Evolutionary conservation across 495 filamentous ascomycete species (phyloP), one percentile per base, ranked within the genome.

Genomic region (Halenospora varia): DNA sequence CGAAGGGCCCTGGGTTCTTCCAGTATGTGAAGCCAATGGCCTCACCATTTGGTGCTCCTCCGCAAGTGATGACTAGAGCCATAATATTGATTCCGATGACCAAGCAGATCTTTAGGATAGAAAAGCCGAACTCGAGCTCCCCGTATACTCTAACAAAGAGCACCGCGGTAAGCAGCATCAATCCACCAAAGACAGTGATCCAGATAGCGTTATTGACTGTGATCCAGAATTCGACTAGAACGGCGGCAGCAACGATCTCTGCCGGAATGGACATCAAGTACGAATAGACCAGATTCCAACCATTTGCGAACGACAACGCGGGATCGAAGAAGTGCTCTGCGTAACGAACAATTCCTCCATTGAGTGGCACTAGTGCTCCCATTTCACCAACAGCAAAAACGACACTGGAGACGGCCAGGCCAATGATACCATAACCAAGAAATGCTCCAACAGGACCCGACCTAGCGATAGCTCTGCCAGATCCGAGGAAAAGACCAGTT

Each of bases 31-130:
- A 62, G 2, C 79, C 79, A 2, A 62, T 63, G 0, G 66, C 71
- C 1, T 75, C 67, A 15, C 80, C 78, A 15, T 76, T 69, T 1
- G 75, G 74, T 58, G 85, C 82, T 15, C 83, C 77, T 9, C 85
- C 85, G 0, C 81, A 78, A 55, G 82, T 59, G 22, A 78, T 75
- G 26, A 81, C 65, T 8, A 82, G 58, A 2, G 73, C 76, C 53
- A 82, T 65, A 40, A 83, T 69, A 50, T 80, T 75, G 22, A 83
- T 62, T 46, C 77, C 77, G 17, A 82, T 58, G 24, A 82, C 73
- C 35, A 81, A 70, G 1, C 81, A 55, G 53, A 82, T 73, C 77
- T 84, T 86, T 61, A 83, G 77, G 15, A 75, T 73, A 3, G 78
- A 76, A 45, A 80, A 81, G 26, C 71, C 68, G 60, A 82, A 82